A percentile compares a stretch with the other conserved stretches of the same genome.
phyloP scores from a whole-genome alignment of 169 alveolate species.

The Plasmodium chabaudi region DNA sequence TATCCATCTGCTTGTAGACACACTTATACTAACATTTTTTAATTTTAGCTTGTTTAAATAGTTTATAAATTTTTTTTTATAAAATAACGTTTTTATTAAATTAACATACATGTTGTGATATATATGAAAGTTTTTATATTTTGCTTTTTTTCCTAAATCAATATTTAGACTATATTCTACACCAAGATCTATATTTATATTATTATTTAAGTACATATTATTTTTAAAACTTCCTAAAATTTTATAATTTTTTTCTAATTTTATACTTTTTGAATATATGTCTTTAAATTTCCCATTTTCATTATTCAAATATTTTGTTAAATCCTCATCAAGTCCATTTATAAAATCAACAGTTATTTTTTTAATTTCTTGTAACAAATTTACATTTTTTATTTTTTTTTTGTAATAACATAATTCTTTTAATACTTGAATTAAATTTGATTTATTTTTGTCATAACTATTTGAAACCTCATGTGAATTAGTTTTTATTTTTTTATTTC shows the following conservation, averaged over 20 bases:
- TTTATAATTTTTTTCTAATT: constrained; percentile 8
- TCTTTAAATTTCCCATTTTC: constrained; percentile 8
- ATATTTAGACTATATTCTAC: constrained; percentile 36
- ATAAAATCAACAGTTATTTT: constrained; percentile 28
- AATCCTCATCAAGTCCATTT: constrained; percentile 13
- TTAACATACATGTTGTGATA: constrained; percentile 36
- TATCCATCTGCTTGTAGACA: constrained; percentile 11
- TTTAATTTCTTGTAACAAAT: constrained; percentile 13
- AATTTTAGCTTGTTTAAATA: neutral
- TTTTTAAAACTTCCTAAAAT: constrained; percentile 41
- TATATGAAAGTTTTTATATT: constrained; percentile 19
- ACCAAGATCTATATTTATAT: constrained; percentile 26
- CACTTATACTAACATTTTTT: neutral
- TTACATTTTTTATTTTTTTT: constrained; percentile 35
- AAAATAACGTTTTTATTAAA: constrained; percentile 17
- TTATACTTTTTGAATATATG: constrained; percentile 1
- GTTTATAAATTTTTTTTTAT: constrained; percentile 3
- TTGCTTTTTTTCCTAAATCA: constrained; percentile 8
- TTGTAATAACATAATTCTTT: constrained; percentile 14
- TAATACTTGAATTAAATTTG: neutral
- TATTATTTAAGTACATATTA: constrained; percentile 20
- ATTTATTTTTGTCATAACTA: neutral
- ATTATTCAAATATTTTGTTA: neutral
- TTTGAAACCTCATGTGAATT: neutral
- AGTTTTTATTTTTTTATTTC: neutral